Percentiles rank a stretch among this genome's conserved stretches.
Conservation (phyloP, 371 early-diverging fungal genomes). For the Mucor circinelloides region DNA sequence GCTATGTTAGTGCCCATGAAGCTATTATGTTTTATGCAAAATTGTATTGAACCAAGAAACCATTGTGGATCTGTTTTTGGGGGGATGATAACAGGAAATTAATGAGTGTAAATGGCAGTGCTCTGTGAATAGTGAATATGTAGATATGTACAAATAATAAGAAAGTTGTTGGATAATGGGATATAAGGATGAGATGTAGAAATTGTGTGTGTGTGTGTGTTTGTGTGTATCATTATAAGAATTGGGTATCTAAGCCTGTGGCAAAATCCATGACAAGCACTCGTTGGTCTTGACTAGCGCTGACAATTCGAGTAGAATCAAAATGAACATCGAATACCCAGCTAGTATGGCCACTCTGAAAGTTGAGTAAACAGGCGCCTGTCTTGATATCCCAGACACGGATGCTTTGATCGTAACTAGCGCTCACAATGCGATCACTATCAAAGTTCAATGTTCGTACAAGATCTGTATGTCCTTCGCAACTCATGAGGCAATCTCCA, state of each 20-base stretch:
- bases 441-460: conserved; percentile 90
- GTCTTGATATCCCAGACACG: conserved; percentile 90
- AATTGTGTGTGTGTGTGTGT: background rate
- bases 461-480: conserved; percentile 83
- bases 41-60: background rate
- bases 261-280: conserved; percentile 86
- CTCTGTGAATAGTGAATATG: background rate
- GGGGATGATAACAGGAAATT: background rate
- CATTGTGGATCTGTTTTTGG: too few species aligned
- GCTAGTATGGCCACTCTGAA: conserved; percentile 78
- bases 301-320: conserved; percentile 77
- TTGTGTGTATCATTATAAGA: conserved; percentile 2
- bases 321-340: conserved; percentile 97
- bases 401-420: conserved; percentile 91
- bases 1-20: background rate
- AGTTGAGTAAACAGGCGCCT: conserved; percentile 53
- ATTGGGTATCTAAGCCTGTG: conserved; percentile 54
- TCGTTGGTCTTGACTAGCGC: conserved; percentile 78
- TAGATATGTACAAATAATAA: background rate
- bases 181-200: background rate
- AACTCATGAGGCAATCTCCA: conserved; percentile 70
- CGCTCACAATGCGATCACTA: conserved; percentile 55
- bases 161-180: background rate
- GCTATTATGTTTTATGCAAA: background rate
- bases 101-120: background rate